These are phyloP conservation scores for Sungouiella blattae DNA, from an alignment of 805 yeast species.

Conservation along the genomic window DNA sequence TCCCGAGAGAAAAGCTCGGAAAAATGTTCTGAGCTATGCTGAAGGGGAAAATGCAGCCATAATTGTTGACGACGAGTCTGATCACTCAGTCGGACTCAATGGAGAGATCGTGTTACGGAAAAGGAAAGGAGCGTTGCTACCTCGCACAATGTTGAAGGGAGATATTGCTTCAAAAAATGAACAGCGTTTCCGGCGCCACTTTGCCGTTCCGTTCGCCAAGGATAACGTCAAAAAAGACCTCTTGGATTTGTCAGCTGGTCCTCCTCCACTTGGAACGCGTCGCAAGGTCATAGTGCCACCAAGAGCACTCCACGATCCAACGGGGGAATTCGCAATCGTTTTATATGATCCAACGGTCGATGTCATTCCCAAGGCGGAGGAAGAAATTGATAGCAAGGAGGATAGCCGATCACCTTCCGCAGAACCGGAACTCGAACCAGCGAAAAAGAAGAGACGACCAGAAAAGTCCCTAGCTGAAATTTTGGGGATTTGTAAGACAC, in stretches of 20 bases:
- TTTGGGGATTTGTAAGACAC: conserved; percentile 61
- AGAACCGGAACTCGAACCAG: conserved; percentile 8
- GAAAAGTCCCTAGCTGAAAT: conserved; percentile 77
- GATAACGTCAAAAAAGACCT: conserved; percentile 29
- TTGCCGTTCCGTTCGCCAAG: conserved; percentile 58
- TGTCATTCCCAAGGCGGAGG: conserved; percentile 36
- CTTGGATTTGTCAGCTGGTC: conserved; percentile 41
- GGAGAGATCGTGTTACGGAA: conserved; percentile 24
- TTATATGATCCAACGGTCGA: conserved; percentile 94
- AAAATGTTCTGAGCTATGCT: conserved; percentile 33
- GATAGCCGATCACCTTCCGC: conserved; percentile 7
- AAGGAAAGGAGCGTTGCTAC: conserved; percentile 58
- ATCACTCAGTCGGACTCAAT: conserved; percentile 30
- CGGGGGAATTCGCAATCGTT: conserved; percentile 89
- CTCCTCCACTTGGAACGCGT: conserved; percentile 84
- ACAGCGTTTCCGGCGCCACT: conserved; percentile 40
- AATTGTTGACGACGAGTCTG: conserved; percentile 19
- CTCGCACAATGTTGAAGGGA: conserved; percentile 46
- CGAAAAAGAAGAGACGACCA: conserved; percentile 34
- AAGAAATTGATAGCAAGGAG: conserved; percentile 17
- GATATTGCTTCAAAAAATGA: conserved; percentile 33
- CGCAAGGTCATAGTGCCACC: conserved; percentile 72
- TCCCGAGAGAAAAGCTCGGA: conserved; percentile 26
- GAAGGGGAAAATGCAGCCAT: conserved; percentile 8
- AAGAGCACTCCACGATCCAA: conserved; percentile 91